These are phyloP conservation scores for Vicia villosa DNA, from an alignment of 306 rosid genomes.

Conservation along the genomic window DNA sequence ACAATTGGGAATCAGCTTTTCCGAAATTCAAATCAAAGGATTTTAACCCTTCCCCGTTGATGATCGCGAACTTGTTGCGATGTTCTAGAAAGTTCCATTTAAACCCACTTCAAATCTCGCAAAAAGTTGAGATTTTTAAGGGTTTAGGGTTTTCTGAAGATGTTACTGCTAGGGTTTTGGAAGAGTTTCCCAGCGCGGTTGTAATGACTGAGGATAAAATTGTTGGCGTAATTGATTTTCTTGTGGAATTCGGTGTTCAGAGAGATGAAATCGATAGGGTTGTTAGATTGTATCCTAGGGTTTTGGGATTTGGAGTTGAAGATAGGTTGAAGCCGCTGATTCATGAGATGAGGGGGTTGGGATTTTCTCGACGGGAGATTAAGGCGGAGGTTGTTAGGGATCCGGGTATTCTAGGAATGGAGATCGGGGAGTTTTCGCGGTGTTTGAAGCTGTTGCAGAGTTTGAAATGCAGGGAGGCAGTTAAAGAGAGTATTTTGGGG, in stretches of 20 bases:
- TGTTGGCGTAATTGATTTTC: slow-evolving; percentile 42
- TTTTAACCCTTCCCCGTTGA: slow-evolving; percentile 42
- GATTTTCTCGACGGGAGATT: slow-evolving; percentile 56
- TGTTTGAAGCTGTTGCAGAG: slow-evolving; percentile 58
- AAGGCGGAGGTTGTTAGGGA: slow-evolving; percentile 58
- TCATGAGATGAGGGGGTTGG: slow-evolving; percentile 54
- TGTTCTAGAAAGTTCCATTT: slow-evolving; percentile 54
- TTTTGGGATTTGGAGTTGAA: slow-evolving; percentile 65
- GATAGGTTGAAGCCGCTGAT: slow-evolving; percentile 63
- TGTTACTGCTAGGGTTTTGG: slow-evolving; percentile 48
- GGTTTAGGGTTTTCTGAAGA: slow-evolving; percentile 52
- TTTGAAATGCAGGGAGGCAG: slow-evolving; percentile 64
- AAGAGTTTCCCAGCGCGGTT: slow-evolving; percentile 55
- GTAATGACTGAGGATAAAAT: slow-evolving; percentile 47
- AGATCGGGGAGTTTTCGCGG: slow-evolving; percentile 68
- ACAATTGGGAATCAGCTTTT: slow-evolving; percentile 52
- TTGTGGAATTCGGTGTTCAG: slow-evolving; percentile 48
- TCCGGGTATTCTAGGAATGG: slow-evolving; percentile 66
- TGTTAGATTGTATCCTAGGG: slow-evolving; percentile 52
- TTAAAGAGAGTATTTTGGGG: slow-evolving; percentile 53
- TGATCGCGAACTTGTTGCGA: slow-evolving; percentile 52
- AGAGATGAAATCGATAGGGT: slow-evolving; percentile 49
- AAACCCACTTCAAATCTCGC: slow-evolving; percentile 40
- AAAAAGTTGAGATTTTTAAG: slow-evolving; percentile 42
- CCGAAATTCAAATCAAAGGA: slow-evolving; percentile 29